Conservation (phyloP, 768 basidiomycete species). For the Chalciporus sphaerocephalus region DNA sequence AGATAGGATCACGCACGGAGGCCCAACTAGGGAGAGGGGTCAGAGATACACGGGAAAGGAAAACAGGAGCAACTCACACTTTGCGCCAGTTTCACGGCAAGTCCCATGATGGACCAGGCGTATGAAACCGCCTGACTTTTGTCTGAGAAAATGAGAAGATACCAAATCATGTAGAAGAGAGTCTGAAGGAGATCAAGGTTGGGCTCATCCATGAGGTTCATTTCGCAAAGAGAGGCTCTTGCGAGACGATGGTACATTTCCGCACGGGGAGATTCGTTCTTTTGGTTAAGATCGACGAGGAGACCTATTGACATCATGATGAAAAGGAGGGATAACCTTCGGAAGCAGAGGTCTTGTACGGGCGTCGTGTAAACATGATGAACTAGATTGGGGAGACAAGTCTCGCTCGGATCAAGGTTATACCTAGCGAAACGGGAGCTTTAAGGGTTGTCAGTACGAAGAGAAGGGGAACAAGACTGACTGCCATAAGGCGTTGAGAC, state of each 20-base stretch:
- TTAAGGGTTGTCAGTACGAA: constrained; percentile 1
- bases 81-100: constrained; percentile 68
- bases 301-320: constrained; percentile 73
- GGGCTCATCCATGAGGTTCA: constrained; percentile 70
- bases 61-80: constrained; percentile 45
- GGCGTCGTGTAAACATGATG: constrained; percentile 63
- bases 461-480: constrained; percentile 35
- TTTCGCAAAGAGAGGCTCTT: constrained; percentile 64
- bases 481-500: constrained; percentile 71
- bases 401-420: constrained; percentile 66
- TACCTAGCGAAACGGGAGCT: constrained; percentile 39
- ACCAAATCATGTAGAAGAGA: constrained; percentile 73
- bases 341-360: constrained; percentile 57
- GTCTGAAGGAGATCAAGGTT: constrained; percentile 70
- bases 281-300: constrained; percentile 57
- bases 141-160: constrained; percentile 68
- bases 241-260: constrained; percentile 66
- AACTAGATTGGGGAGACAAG: constrained; percentile 63
- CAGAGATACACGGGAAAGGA: constrained; percentile 1
- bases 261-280: constrained; percentile 51
- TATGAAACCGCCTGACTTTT: constrained; percentile 69
- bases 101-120: constrained; percentile 74
- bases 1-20: constrained; percentile 47
- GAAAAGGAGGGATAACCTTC: constrained; percentile 61
- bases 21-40: constrained; percentile 45